These are phyloP conservation scores for Exophiala lecanii-corni DNA, from an alignment of 2,329 filamentous ascomycete genomes.

Conservation along the genomic window DNA sequence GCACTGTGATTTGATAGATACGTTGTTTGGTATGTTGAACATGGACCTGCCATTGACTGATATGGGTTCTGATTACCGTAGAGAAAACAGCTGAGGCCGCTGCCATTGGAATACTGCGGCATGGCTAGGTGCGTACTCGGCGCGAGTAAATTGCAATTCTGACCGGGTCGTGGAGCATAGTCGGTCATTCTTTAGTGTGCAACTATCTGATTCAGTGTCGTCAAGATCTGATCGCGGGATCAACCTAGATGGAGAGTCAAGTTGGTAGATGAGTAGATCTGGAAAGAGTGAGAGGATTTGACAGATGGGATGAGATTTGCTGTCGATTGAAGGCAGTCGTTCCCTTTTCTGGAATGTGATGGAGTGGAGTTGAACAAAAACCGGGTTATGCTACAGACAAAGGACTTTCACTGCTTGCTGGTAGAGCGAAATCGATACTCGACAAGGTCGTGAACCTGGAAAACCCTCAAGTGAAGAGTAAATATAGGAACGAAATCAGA, in stretches of 20 bases:
- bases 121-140: constrained; percentile 23
- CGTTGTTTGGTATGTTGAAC: constrained; percentile 36
- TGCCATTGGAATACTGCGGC: constrained; percentile 29
- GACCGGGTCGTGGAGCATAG: constrained; percentile 36
- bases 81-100: constrained; percentile 27
- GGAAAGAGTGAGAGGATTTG: not conserved
- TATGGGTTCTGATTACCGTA: constrained; percentile 27
- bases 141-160: constrained; percentile 30
- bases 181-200: constrained; percentile 34
- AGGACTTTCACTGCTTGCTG: not conserved
- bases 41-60: constrained; percentile 27
- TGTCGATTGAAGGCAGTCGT: not conserved
- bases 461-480: too few species aligned
- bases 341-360: not conserved
- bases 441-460: too few species aligned
- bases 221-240: constrained; percentile 15
- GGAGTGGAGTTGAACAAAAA: not conserved
- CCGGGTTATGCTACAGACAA: not conserved
- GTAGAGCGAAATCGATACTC: constrained; percentile 2
- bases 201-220: constrained; percentile 15
- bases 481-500: too few species aligned
- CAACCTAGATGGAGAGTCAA: constrained; percentile 17
- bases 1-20: constrained; percentile 35
- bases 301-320: not conserved
- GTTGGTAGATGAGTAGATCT: not conserved